Percentiles rank a stretch among this genome's conserved stretches.
These are phyloP conservation scores for Parsonsia alboflavescens DNA, from an alignment of 257 asterid genomes.

Conservation along the genomic window DNA sequence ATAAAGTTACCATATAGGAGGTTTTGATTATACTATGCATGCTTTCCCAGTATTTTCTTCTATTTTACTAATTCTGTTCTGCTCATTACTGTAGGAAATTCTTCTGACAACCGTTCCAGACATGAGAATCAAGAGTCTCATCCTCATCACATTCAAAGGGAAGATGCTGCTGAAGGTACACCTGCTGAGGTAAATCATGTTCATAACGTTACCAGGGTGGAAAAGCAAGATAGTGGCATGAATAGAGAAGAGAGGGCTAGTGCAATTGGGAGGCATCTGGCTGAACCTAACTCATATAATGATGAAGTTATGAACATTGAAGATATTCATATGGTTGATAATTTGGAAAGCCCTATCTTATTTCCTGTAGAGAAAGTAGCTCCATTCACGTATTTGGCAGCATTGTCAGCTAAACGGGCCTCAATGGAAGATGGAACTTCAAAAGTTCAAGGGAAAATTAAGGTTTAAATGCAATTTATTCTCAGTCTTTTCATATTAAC, in stretches of 20 bases:
- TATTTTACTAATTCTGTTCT: not conserved
- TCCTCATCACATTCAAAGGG: constrained; percentile 31
- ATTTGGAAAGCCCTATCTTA: constrained; percentile 38
- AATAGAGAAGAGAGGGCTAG: constrained; percentile 13
- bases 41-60: not conserved
- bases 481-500: not conserved
- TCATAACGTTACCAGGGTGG: constrained; percentile 15
- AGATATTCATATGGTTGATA: constrained; percentile 44
- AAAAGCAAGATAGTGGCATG: constrained; percentile 14
- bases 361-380: constrained; percentile 46
- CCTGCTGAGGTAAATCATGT: constrained; percentile 14
- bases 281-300: constrained; percentile 14
- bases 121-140: constrained; percentile 22
- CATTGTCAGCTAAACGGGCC: constrained; percentile 57
- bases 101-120: constrained; percentile 28
- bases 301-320: constrained; percentile 38
- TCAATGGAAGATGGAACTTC: constrained; percentile 35
- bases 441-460: constrained; percentile 67
- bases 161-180: constrained; percentile 25
- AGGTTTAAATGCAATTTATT: constrained; percentile 36
- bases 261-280: constrained; percentile 7
- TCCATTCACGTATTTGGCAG: constrained; percentile 90
- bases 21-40: not conserved
- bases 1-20: not conserved
- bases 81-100: constrained; percentile 26